A percentile compares a stretch with the other conserved stretches of the same genome.
phyloP scores from a whole-genome alignment of 208 protist genomes.

The Phytomonas francai region DNA sequence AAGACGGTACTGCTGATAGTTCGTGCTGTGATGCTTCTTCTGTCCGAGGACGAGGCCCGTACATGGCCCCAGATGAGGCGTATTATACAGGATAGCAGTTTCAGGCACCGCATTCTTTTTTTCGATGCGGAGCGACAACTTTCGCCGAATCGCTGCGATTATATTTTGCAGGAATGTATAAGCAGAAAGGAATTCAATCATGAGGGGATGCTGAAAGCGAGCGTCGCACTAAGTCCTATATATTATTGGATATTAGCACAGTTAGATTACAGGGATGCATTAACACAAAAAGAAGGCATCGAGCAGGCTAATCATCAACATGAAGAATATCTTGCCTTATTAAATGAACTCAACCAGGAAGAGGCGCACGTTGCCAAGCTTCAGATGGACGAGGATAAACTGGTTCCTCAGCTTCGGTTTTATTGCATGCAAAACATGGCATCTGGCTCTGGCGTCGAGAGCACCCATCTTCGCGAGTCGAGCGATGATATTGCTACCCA shows the following conservation, averaged over 20 bases:
- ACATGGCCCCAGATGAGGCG: conserved; percentile 79
- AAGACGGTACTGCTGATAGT: conserved; percentile 73
- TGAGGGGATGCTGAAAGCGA: conserved; percentile 67
- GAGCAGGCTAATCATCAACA: conserved; percentile 44
- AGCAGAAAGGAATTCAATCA: conserved; percentile 78
- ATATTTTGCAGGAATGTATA: conserved; percentile 84
- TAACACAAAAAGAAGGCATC: conserved; percentile 42
- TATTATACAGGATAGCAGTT: conserved; percentile 62
- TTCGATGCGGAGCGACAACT: conserved; percentile 64
- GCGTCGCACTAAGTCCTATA: conserved; percentile 72
- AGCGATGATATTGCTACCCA: conserved; percentile 14
- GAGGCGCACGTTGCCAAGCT: conserved; percentile 61
- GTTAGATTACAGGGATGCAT: conserved; percentile 68
- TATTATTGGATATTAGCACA: conserved; percentile 88
- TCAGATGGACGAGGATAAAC: conserved; percentile 68
- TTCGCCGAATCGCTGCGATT: conserved; percentile 65
- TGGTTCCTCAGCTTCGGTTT: conserved; percentile 57
- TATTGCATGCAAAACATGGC: conserved; percentile 28
- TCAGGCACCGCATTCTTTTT: conserved; percentile 59
- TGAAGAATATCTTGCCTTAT: conserved; percentile 54
- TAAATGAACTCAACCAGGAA: conserved; percentile 72
- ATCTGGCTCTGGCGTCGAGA: background rate
- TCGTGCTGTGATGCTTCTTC: conserved; percentile 80
- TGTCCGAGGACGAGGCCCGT: conserved; percentile 69
- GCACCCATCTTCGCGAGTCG: conserved; percentile 12